Percentiles rank a stretch among this genome's conserved stretches.
These are phyloP conservation scores for Metrosideros polymorpha DNA, from an alignment of 441 rosid species.

Conservation along the genomic window DNA sequence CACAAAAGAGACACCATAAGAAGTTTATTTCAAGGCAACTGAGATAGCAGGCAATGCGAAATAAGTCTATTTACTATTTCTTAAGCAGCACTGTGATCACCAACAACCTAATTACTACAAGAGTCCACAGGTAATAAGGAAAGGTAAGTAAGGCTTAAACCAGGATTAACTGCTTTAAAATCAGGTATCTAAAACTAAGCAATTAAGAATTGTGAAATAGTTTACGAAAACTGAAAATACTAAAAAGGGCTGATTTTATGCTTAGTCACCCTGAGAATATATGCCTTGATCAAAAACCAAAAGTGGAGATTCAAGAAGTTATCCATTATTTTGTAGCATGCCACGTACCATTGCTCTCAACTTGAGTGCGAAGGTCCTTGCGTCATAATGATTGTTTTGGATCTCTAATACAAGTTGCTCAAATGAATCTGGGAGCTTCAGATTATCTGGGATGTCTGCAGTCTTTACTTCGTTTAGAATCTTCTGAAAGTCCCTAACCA, in stretches of 20 bases:
- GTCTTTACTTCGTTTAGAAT: constrained; percentile 73
- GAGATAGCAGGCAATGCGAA: background rate
- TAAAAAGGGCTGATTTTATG: background rate
- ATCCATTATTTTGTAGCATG: background rate
- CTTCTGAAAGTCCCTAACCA: constrained; percentile 76
- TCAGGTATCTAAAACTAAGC: background rate
- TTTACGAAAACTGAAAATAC: background rate
- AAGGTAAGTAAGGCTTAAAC: background rate
- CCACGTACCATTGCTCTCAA: constrained; percentile 84
- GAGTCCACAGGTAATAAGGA: background rate
- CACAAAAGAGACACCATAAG: background rate
- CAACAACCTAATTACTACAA: background rate
- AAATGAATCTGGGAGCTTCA: constrained; percentile 83
- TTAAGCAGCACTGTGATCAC: background rate
- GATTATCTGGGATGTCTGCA: constrained; percentile 75
- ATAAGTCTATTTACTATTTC: background rate
- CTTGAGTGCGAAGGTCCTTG: constrained; percentile 70
- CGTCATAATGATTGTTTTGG: constrained; percentile 79
- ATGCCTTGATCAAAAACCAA: background rate
- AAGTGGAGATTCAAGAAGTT: background rate
- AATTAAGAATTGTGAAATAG: background rate
- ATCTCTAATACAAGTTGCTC: constrained; percentile 73
- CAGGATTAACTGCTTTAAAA: background rate
- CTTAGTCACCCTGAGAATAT: background rate
- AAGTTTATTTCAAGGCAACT: background rate